Conservation (phyloP, 352 stramenopile species). For the Phytophthora boehmeriae region DNA sequence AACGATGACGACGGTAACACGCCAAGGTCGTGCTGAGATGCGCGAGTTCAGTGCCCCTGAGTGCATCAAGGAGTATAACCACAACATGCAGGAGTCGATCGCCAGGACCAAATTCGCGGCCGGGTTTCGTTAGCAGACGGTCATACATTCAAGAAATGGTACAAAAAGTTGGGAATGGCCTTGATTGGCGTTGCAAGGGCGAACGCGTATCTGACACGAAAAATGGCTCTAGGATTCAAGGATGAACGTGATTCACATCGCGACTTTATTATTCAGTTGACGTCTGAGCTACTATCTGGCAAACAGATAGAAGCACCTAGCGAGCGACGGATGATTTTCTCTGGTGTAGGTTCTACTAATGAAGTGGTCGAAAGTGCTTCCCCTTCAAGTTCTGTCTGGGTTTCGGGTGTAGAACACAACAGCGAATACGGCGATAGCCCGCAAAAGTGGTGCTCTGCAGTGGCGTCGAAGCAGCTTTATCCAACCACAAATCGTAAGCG, state of each 20-base stretch:
- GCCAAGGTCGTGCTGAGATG: background rate
- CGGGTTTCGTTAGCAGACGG: background rate
- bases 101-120: background rate
- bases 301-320: background rate
- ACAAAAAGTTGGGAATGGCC: background rate
- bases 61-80: background rate
- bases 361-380: background rate
- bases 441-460: background rate
- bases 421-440: background rate
- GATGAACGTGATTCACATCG: background rate
- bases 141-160: background rate
- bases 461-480: background rate
- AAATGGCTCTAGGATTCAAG: background rate
- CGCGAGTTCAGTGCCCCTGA: background rate
- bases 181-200: background rate
- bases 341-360: background rate
- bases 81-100: background rate
- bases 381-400: no score
- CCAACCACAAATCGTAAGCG: background rate
- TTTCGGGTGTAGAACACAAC: no score
- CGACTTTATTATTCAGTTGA: background rate
- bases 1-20: slow-evolving; percentile 12
- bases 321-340: background rate
- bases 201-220: no score
- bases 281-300: background rate